phyloP scores from a whole-genome alignment of 495 filamentous ascomycete species.

The Pyronema domesticum region DNA sequence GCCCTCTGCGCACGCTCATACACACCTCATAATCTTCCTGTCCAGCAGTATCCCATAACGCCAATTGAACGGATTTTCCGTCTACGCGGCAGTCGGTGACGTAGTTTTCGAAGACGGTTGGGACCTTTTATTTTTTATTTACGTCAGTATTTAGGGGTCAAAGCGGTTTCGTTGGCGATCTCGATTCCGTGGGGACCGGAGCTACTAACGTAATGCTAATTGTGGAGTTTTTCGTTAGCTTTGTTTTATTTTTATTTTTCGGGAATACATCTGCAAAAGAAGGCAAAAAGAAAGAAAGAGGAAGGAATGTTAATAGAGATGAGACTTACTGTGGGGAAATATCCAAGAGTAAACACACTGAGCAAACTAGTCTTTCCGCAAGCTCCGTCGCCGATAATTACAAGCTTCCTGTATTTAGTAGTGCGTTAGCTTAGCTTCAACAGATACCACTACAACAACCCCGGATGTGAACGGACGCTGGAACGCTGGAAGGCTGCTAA shows the following conservation, averaged over 20 bases:
- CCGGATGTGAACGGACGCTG: too few species aligned
- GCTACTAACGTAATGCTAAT: constrained; percentile 42
- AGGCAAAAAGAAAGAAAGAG: too few species aligned
- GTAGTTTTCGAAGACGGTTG: constrained; percentile 99
- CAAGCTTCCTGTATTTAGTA: constrained; percentile 56
- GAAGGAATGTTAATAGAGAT: background rate
- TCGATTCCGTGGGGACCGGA: background rate
- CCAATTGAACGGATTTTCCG: constrained; percentile 92
- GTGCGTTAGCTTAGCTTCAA: too few species aligned
- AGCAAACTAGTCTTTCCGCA: constrained; percentile 97
- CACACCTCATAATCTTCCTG: constrained; percentile 91
- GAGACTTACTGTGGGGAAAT: constrained; percentile 69
- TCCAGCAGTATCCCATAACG: constrained; percentile 98
- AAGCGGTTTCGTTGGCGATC: background rate
- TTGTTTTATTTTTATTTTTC: too few species aligned
- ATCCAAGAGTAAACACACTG: constrained; percentile 94
- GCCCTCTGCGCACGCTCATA: background rate
- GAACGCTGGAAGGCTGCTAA: too few species aligned
- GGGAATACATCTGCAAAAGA: too few species aligned
- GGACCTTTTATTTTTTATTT: constrained; percentile 44
- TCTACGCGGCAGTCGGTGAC: constrained; percentile 95
- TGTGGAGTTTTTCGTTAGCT: constrained; percentile 2
- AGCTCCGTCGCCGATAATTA: constrained; percentile 97
- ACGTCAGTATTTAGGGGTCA: background rate
- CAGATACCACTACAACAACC: too few species aligned